Percentiles rank a stretch among this genome's conserved stretches.
Evolutionary conservation across 352 stramenopile genomes (phyloP).

Genomic region (Phytophthora uliginosa): DNA sequence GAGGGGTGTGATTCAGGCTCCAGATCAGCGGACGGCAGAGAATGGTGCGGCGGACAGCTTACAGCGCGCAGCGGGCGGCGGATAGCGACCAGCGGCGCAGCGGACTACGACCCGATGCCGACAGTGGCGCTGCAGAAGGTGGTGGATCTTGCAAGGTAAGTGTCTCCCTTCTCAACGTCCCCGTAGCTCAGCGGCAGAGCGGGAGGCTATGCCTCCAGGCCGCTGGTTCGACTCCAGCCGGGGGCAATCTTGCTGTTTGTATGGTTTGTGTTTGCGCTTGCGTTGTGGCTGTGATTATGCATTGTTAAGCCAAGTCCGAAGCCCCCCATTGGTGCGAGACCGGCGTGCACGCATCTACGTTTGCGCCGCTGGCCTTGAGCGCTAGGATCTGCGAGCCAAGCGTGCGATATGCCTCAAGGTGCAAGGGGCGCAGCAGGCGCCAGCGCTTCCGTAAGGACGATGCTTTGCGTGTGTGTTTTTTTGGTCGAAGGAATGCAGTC

Average conservation of each 20-base stretch:
- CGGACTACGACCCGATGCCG: too few relatives aligned
- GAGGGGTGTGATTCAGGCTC: too few relatives aligned
- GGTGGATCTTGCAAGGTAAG: too few relatives aligned
- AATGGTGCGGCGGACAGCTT: too few relatives aligned
- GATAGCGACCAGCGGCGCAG: too few relatives aligned
- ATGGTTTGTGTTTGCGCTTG: background rate
- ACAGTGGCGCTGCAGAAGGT: too few relatives aligned
- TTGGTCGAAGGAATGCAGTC: slow-evolving; percentile 2
- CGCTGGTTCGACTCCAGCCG: background rate
- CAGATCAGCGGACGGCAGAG: background rate
- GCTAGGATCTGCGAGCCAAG: background rate
- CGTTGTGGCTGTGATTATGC: too few relatives aligned
- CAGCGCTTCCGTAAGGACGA: slow-evolving; percentile 9
- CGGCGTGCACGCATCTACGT: background rate
- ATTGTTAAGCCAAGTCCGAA: background rate
- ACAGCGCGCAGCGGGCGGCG: too few relatives aligned
- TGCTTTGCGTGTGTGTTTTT: background rate
- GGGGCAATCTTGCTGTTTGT: background rate
- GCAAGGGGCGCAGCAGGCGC: background rate
- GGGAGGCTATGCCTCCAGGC: too few relatives aligned
- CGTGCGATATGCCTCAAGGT: slow-evolving; percentile 4
- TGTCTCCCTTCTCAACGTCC: too few relatives aligned
- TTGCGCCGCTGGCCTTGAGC: background rate
- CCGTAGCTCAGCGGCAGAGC: too few relatives aligned
- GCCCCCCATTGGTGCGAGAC: background rate